A percentile compares a stretch with the other conserved stretches of the same genome.
phyloP scores from a whole-genome alignment of 1,284 basidiomycete species.

The Tylopilus orsonianus region DNA sequence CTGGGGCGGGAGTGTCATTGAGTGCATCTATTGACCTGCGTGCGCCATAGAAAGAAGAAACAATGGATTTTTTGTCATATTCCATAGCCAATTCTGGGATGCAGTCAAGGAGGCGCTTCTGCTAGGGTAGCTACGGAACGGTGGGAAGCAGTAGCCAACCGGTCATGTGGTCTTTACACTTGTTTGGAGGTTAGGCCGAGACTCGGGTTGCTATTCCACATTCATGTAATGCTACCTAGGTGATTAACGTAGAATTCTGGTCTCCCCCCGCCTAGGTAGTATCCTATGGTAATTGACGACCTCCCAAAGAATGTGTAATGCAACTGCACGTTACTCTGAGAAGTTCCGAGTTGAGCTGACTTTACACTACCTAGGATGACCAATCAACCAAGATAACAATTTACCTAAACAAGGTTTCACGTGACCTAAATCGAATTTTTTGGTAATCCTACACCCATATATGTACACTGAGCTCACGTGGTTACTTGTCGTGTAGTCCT shows the following conservation, averaged over 20 bases:
- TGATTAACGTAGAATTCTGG: no score
- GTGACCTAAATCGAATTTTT: not conserved
- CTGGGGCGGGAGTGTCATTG: constrained; percentile 40
- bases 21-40: constrained; percentile 63
- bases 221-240: no score
- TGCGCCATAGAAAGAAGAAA: constrained; percentile 74
- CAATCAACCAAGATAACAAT: no score
- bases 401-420: not conserved
- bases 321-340: no score
- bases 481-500: not conserved
- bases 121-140: not conserved
- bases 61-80: constrained; percentile 67
- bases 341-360: no score
- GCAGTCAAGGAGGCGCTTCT: not conserved
- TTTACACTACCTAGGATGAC: no score
- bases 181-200: constrained; percentile 30
- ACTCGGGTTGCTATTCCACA: constrained; percentile 6
- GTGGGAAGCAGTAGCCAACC: no score
- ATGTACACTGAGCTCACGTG: constrained; percentile 12
- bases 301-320: no score
- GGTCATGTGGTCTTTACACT: not conserved
- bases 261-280: no score
- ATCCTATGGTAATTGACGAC: no score
- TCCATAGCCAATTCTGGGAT: constrained; percentile 37
- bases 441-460: constrained; percentile 12